Evolutionary conservation across 2,329 filamentous ascomycete species (phyloP).

Genomic region (Fusarium algeriense): DNA sequence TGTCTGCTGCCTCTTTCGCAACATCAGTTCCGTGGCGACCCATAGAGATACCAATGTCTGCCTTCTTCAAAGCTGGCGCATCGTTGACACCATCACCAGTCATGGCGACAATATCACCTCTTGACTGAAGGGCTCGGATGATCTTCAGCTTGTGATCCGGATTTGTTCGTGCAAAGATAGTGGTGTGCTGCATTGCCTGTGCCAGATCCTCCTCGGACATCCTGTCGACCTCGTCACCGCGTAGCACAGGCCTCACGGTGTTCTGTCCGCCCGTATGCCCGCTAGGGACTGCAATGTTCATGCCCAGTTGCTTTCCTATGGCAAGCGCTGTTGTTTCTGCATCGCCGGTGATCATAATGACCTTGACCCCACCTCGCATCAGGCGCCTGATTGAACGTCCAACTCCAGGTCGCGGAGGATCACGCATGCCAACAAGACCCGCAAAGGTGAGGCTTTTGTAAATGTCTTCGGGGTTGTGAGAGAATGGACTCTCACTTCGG

Average conservation of each 20-base stretch:
- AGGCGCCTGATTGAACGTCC: conserved; percentile 88
- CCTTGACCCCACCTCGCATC: conserved; percentile 93
- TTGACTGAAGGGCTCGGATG: conserved; percentile 87
- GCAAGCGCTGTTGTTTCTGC: conserved; percentile 94
- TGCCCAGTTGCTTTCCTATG: conserved; percentile 94
- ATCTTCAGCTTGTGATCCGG: conserved; percentile 99
- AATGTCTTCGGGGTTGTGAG: conserved; percentile 72
- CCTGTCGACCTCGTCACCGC: conserved; percentile 90
- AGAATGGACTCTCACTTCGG: conserved; percentile 53
- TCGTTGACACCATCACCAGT: conserved; percentile 99
- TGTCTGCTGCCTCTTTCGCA: conserved; percentile 94
- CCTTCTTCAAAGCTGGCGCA: conserved; percentile 94
- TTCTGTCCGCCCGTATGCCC: conserved; percentile 67
- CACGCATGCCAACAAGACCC: conserved; percentile 95
- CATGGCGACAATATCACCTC: conserved; percentile 98
- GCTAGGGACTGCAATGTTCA: conserved; percentile 76
- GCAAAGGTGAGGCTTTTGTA: conserved; percentile 90
- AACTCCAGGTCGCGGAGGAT: conserved; percentile 91
- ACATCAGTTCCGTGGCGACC: conserved; percentile 95
- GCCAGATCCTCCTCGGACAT: conserved; percentile 90
- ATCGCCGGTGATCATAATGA: conserved; percentile 99
- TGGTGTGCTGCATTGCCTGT: conserved; percentile 86
- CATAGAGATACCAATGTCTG: conserved; percentile 98
- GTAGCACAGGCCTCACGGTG: conserved; percentile 78
- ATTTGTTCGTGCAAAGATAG: conserved; percentile 95